Evolutionary conservation across 2,329 filamentous ascomycete genomes (phyloP), one percentile per base, ranked within the genome.

Genomic region (Byssochlamys sp.): DNA sequence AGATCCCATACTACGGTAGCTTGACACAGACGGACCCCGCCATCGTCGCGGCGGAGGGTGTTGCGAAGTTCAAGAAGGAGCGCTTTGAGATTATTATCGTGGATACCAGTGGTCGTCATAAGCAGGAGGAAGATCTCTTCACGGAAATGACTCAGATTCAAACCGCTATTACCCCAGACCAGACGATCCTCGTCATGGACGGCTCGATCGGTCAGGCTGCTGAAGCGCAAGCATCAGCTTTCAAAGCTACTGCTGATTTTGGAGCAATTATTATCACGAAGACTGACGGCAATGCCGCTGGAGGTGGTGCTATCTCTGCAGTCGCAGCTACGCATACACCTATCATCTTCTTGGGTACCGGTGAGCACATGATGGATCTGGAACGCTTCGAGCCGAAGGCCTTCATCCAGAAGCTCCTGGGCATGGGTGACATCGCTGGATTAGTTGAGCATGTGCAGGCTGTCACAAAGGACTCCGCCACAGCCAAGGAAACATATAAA

Each of bases 211-310:
- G 94, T 70, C 94, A 99, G 71, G 89, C 94, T 64, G 94, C 94
- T 5, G 94, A 99, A 75, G 85, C 89, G 1, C 94, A 99, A 71
- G 91, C 90, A 55, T 87, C 95, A 67, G 94, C 94, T 0, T 99
- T 99, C 84, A 99, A 99, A 73, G 91, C 95, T 63, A 90, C 91
- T 0, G 91, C 94, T 33, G 90, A 96, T 72, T 99, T 97, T 66
- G 94, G 94, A 69, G 91, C 94, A 63, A 99, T 99, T 67, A 96
- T 99, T 69, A 96, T 99, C 70, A 99, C 94, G 55, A 99, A 99
- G 79, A 97, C 92, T 0, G 94, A 99, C 70, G 94, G 94, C 62
- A 90, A 96, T 65, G 94, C 94, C 1, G 89, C 90, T 52, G 94
- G 94, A 66, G 94, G 94, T 80, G 94, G 94, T 77, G 94, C 94